Percentiles rank a stretch among this genome's conserved stretches.
phyloP scores from a whole-genome alignment of 2,329 filamentous ascomycete species.

The Arthrobotrys sinensis region DNA sequence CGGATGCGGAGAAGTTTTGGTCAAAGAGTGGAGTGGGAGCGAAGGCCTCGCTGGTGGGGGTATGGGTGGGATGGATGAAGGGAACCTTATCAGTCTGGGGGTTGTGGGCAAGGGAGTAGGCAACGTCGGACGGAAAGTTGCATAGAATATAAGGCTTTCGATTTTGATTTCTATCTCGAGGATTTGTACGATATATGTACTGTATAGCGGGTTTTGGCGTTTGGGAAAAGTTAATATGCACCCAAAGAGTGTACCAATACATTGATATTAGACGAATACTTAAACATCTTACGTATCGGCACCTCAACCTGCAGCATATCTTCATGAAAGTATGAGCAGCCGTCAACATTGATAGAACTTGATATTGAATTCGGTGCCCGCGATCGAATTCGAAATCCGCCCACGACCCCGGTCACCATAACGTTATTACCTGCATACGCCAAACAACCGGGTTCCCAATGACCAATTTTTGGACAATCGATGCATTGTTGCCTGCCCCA shows the following conservation, averaged over 20 bases:
- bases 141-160: conserved; percentile 6
- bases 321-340: too few species aligned
- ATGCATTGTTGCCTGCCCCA: neutral
- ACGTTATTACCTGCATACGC: conserved; percentile 11
- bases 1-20: conserved; percentile 78
- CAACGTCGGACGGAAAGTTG: conserved; percentile 87
- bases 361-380: neutral
- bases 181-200: conserved; percentile 29
- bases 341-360: neutral
- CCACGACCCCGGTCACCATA: conserved; percentile 11
- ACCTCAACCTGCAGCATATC: too few species aligned
- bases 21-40: conserved; percentile 75
- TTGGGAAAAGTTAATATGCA: conserved; percentile 18
- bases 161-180: neutral
- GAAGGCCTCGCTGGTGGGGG: conserved; percentile 76
- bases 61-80: conserved; percentile 75
- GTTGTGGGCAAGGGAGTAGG: conserved; percentile 94
- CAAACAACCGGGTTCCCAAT: neutral
- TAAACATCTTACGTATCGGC: too few species aligned
- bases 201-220: conserved; percentile 24
- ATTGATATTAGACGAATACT: neutral
- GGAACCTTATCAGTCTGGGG: conserved; percentile 83
- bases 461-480: neutral
- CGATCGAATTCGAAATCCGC: neutral
- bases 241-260: neutral